Percentiles rank a stretch among this genome's conserved stretches.
Conservation (phyloP, 768 basidiomycete species). For the Lentinula boryana region DNA sequence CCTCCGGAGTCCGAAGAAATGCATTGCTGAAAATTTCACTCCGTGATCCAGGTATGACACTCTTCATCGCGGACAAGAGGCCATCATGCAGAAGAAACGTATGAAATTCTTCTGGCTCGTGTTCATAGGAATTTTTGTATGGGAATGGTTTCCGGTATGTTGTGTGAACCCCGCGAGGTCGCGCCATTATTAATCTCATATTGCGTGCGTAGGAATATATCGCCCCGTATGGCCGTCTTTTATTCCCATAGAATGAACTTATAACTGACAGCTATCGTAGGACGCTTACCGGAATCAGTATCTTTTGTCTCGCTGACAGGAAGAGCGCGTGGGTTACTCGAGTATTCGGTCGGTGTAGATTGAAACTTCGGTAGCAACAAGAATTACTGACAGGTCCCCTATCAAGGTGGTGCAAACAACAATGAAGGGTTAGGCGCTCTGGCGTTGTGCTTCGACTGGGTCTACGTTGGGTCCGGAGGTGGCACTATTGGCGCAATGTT, state of each 20-base stretch:
- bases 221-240: slow-evolving; percentile 8
- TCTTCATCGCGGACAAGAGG: slow-evolving; percentile 38
- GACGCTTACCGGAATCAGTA: slow-evolving; percentile 54
- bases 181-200: slow-evolving; percentile 29
- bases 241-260: slow-evolving; percentile 3
- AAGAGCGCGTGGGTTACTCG: slow-evolving; percentile 44
- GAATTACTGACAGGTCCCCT: neutral
- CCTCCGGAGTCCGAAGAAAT: neutral
- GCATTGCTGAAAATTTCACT: slow-evolving; percentile 15
- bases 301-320: slow-evolving; percentile 49
- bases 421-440: slow-evolving; percentile 43
- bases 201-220: slow-evolving; percentile 15
- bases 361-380: neutral
- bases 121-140: slow-evolving; percentile 47
- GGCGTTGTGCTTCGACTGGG: slow-evolving; percentile 52
- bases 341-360: slow-evolving; percentile 40
- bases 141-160: slow-evolving; percentile 49
- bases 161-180: neutral
- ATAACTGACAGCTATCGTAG: neutral
- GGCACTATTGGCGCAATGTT: slow-evolving; percentile 20
- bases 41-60: slow-evolving; percentile 20
- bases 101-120: slow-evolving; percentile 52
- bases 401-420: slow-evolving; percentile 24
- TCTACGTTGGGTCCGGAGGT: slow-evolving; percentile 28
- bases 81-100: slow-evolving; percentile 42